phyloP scores from a whole-genome alignment of 331 rosid species.

The Saraca asoca region DNA sequence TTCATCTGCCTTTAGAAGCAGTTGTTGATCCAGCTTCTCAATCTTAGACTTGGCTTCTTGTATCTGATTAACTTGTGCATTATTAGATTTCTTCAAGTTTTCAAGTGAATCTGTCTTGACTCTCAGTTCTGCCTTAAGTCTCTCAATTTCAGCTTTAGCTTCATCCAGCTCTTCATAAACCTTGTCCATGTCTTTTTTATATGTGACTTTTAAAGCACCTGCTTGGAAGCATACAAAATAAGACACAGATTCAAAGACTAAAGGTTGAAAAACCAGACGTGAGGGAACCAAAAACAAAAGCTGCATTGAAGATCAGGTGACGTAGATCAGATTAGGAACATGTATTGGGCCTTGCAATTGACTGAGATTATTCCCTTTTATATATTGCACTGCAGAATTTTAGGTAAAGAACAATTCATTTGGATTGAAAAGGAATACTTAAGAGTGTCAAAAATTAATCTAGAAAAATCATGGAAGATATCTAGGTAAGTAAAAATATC shows the following conservation, averaged over 20 bases:
- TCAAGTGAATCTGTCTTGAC: conserved; percentile 49
- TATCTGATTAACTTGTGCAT: conserved; percentile 45
- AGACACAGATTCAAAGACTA: neutral
- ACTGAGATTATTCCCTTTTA: neutral
- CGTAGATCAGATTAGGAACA: neutral
- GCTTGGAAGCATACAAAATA: conserved; percentile 19
- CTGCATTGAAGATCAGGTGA: conserved; percentile 8
- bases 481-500: too few species aligned
- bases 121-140: conserved; percentile 59
- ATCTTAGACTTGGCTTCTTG: conserved; percentile 52
- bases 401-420: too few species aligned
- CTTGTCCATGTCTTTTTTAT: conserved; percentile 53
- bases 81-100: conserved; percentile 58
- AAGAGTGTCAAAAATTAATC: too few species aligned
- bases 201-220: conserved; percentile 20
- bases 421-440: too few species aligned
- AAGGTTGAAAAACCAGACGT: neutral
- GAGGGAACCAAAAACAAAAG: neutral
- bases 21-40: conserved; percentile 61
- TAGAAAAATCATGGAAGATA: too few species aligned
- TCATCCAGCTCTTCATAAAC: conserved; percentile 68
- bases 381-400: too few species aligned
- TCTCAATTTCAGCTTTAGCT: conserved; percentile 64
- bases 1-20: conserved; percentile 53
- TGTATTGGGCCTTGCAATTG: conserved; percentile 10